Evolutionary conservation across 1,284 basidiomycete species (phyloP).

Genomic region (Chiua sp.): DNA sequence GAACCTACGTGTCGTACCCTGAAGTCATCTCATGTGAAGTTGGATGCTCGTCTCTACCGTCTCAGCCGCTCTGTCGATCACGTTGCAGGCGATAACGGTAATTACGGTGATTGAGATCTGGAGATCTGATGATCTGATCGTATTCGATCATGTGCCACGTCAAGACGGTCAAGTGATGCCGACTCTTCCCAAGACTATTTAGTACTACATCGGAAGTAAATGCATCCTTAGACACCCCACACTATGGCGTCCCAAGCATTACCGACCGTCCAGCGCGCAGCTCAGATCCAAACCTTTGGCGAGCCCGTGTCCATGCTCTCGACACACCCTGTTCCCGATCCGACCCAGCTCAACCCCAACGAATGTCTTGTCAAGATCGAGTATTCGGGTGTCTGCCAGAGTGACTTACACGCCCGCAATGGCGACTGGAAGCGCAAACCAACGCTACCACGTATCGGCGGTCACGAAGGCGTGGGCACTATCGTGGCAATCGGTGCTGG

Average conservation of each 20-base stretch:
- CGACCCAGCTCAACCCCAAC: slow-evolving; percentile 62
- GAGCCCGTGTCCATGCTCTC: slow-evolving; percentile 41
- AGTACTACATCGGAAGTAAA: too few species aligned
- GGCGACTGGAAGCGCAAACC: slow-evolving; percentile 59
- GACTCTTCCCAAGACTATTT: too few species aligned
- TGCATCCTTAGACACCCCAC: too few species aligned
- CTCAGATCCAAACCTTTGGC: slow-evolving; percentile 47
- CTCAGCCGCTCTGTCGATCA: too few species aligned
- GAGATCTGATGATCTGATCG: too few species aligned
- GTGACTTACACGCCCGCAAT: slow-evolving; percentile 64
- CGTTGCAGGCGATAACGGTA: too few species aligned
- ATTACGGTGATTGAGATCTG: too few species aligned
- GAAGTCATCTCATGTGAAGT: too few species aligned
- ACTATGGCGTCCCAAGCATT: slow-evolving; percentile 25
- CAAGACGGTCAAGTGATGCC: too few species aligned
- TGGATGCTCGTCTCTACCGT: too few species aligned
- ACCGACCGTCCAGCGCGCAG: slow-evolving; percentile 54
- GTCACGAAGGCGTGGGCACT: slow-evolving; percentile 67
- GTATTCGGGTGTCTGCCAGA: slow-evolving; percentile 69
- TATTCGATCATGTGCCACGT: too few species aligned
- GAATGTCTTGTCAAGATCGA: slow-evolving; percentile 73
- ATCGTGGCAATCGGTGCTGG: slow-evolving; percentile 70
- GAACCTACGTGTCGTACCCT: too few species aligned
- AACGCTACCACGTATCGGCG: slow-evolving; percentile 67
- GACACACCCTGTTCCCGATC: slow-evolving; percentile 57